Base-by-base conservation (phyloP, 805 yeast species). In the Limtongia smithiae region DNA sequence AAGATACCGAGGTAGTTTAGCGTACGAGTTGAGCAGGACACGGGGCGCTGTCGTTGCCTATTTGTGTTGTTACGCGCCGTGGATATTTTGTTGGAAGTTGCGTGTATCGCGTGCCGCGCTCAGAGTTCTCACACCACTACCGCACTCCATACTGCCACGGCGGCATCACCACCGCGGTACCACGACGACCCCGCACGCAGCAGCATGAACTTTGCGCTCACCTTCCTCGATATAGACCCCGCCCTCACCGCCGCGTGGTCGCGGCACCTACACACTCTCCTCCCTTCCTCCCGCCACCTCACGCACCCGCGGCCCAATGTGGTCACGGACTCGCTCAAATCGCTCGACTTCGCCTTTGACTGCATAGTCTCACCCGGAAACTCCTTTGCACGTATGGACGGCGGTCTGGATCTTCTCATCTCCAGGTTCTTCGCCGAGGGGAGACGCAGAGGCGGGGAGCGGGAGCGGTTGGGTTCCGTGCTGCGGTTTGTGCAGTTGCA, bases 311-410 rank as follows among this genome's bases (percentile, higher is more conserved):
- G 36, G 3, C 50, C 54, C 3, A 9, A 5, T 4, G 51, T 48
- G 11, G 17, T 15, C 3, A 46, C 38, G 30, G 36, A 38, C 14
- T 48, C 51, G 9, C 20, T 37, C 11, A 35, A 42, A 35, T 25
- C 27, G 6, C 15, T 17, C n/a, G 17, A 22, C 28, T 21, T 17
- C 2, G n/a, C 31, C 17, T 44, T 54, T 33, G 60, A 55, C 44
- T 55, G 59, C 31, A 43, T 55, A 22, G 59, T 55, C 11, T 52
- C 55, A 25, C 60, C 57, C 4, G 60, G 52, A 14, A 55, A 51
- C 44, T 44, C 58, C 20, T 55, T 48, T 30, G 60, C 50, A 17
- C 39, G 50, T 12, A 51, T 56, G 57, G 60, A 56, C 30, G 59
- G 60, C 30, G 60, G 60, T 7, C 39, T 55, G n/a, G 60, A 56